Conservation (phyloP, 140 eudicot genomes). For the Senecio squalidus region DNA sequence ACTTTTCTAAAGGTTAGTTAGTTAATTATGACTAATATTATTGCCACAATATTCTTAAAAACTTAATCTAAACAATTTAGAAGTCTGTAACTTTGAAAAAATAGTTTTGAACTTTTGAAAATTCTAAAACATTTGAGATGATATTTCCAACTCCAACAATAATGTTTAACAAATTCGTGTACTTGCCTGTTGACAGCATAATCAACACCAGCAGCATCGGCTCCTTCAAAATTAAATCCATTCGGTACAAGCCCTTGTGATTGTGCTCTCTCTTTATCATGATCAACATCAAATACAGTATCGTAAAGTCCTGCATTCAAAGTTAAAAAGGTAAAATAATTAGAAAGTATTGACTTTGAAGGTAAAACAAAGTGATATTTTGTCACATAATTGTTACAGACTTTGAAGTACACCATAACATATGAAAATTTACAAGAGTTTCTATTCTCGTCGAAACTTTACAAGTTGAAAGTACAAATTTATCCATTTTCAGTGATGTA, state of each 20-base stretch:
- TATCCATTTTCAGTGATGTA: background rate
- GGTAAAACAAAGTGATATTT: constrained; percentile 1
- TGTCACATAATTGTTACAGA: background rate
- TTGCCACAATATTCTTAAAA: no score
- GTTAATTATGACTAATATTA: no score
- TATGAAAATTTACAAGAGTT: background rate
- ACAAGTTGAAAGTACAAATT: background rate
- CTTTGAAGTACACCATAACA: no score
- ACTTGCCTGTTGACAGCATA: constrained; percentile 87
- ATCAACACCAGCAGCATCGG: constrained; percentile 97
- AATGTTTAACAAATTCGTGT: no score
- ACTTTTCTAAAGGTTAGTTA: no score
- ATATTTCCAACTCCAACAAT: no score
- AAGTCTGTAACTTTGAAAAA: no score
- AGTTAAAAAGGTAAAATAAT: background rate
- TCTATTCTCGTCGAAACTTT: background rate
- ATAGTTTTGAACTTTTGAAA: no score
- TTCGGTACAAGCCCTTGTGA: constrained; percentile 82
- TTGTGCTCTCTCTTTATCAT: constrained; percentile 91
- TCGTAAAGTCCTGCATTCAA: constrained; percentile 73
- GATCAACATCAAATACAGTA: constrained; percentile 95
- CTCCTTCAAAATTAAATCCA: constrained; percentile 92
- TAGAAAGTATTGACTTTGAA: background rate
- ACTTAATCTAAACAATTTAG: no score
- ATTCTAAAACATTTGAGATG: no score